Conservation (phyloP, 2,329 filamentous ascomycete species). For the Cordyceps cateniannulata region DNA sequence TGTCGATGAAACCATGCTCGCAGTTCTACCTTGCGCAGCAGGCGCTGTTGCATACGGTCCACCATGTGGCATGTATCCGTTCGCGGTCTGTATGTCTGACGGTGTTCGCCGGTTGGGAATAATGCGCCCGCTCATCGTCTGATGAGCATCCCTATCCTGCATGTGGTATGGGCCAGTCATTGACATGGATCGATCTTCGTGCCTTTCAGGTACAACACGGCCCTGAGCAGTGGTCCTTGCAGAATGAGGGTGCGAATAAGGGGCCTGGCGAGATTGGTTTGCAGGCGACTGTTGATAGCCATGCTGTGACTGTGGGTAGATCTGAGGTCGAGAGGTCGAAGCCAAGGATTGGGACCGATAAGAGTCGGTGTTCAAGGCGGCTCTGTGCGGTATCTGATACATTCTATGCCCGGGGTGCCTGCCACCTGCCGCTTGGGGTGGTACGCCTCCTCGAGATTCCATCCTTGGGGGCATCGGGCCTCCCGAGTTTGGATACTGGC, state of each 20-base stretch:
- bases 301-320: slow-evolving; percentile 59
- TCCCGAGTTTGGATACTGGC: slow-evolving; percentile 37
- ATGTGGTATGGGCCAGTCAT: slow-evolving; percentile 70
- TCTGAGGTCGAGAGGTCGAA: slow-evolving; percentile 63
- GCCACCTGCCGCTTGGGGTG: slow-evolving; percentile 33
- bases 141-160: slow-evolving; percentile 70
- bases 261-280: slow-evolving; percentile 71
- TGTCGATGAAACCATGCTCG: slow-evolving; percentile 54
- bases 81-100: slow-evolving; percentile 32
- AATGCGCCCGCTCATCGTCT: slow-evolving; percentile 88
- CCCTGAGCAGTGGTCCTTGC: slow-evolving; percentile 87
- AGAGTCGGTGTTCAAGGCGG: slow-evolving; percentile 75
- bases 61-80: slow-evolving; percentile 30
- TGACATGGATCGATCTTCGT: slow-evolving; percentile 92
- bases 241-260: slow-evolving; percentile 56
- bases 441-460: slow-evolving; percentile 48
- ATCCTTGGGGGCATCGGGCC: slow-evolving; percentile 56
- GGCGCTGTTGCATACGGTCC: slow-evolving; percentile 38
- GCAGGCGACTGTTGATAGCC: slow-evolving; percentile 60
- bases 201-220: slow-evolving; percentile 81
- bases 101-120: slow-evolving; percentile 65
- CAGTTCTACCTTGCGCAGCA: slow-evolving; percentile 51
- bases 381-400: slow-evolving; percentile 55
- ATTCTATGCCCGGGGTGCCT: slow-evolving; percentile 49
- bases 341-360: slow-evolving; percentile 94